Conservation (phyloP, 371 early-diverging fungal genomes). For the Apophysomyces variabilis region DNA sequence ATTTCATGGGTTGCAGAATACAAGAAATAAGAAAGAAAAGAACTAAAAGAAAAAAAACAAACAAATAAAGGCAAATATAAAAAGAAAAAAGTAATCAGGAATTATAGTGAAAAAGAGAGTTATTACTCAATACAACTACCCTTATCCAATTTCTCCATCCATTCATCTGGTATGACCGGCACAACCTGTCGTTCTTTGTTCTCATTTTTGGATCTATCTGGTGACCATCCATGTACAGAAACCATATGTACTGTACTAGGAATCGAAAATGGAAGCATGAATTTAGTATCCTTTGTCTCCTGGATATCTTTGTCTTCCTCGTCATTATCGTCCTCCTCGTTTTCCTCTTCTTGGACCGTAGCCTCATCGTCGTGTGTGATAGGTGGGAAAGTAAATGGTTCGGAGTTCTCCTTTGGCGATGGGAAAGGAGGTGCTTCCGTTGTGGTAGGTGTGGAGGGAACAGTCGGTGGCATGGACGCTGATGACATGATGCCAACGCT, state of each 20-base stretch:
- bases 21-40: constrained; percentile 1
- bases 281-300: constrained; percentile 52
- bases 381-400: constrained; percentile 12
- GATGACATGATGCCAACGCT: constrained; percentile 24
- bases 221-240: constrained; percentile 36
- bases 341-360: constrained; percentile 11
- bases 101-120: neutral
- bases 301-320: constrained; percentile 40
- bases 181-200: constrained; percentile 34
- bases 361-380: constrained; percentile 8
- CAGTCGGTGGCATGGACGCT: constrained; percentile 26
- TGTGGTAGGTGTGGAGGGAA: constrained; percentile 22
- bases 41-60: neutral
- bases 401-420: constrained; percentile 7
- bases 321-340: constrained; percentile 34
- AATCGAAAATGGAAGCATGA: constrained; percentile 58
- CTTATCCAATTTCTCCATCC: constrained; percentile 57
- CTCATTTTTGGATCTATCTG: constrained; percentile 24
- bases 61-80: neutral
- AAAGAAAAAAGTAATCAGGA: constrained; percentile 2
- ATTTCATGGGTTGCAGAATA: constrained; percentile 12
- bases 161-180: constrained; percentile 55
- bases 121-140: constrained; percentile 9
- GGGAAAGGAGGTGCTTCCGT: constrained; percentile 22
- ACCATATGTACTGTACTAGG: constrained; percentile 45